A percentile compares a stretch with the other conserved stretches of the same genome.
Conservation (phyloP, 2,329 filamentous ascomycete genomes). For the Trichoderma atrobrunneum region DNA sequence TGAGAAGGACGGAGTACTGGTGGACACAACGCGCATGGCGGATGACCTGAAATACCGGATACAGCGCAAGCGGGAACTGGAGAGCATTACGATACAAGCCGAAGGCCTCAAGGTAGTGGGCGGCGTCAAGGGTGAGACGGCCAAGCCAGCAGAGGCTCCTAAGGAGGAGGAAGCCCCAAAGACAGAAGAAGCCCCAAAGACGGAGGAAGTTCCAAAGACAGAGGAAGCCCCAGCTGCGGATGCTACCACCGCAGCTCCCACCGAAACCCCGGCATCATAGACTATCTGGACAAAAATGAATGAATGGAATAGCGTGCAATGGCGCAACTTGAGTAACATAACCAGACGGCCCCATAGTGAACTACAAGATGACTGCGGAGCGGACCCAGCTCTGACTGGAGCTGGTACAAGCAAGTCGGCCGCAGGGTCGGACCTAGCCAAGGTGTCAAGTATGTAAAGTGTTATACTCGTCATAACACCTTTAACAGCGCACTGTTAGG, state of each 20-base stretch:
- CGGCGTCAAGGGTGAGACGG: conserved; percentile 42
- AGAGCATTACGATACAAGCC: conserved; percentile 42
- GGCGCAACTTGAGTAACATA: not conserved
- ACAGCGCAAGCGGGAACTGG: conserved; percentile 43
- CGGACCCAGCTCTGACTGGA: not conserved
- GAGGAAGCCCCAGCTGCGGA: not conserved
- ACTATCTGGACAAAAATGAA: not conserved
- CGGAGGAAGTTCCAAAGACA: conserved; percentile 19
- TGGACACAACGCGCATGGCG: conserved; percentile 62
- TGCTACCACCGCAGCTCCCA: not conserved
- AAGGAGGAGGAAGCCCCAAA: conserved; percentile 6
- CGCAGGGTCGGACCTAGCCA: not conserved
- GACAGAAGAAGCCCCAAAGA: not conserved
- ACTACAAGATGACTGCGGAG: not conserved
- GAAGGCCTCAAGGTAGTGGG: conserved; percentile 47
- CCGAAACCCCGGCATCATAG: conserved; percentile 14
- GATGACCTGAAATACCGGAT: conserved; percentile 56
- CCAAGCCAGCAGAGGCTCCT: conserved; percentile 19
- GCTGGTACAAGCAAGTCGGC: not conserved
- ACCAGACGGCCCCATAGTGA: not conserved
- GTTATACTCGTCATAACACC: not conserved
- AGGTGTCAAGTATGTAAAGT: not conserved
- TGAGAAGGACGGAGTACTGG: conserved; percentile 82
- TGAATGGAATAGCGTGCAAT: not conserved
- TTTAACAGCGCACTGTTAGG: not conserved